Evolutionary conservation across 2,329 filamentous ascomycete species (phyloP).

Genomic region (Stromatinia cepivora): DNA sequence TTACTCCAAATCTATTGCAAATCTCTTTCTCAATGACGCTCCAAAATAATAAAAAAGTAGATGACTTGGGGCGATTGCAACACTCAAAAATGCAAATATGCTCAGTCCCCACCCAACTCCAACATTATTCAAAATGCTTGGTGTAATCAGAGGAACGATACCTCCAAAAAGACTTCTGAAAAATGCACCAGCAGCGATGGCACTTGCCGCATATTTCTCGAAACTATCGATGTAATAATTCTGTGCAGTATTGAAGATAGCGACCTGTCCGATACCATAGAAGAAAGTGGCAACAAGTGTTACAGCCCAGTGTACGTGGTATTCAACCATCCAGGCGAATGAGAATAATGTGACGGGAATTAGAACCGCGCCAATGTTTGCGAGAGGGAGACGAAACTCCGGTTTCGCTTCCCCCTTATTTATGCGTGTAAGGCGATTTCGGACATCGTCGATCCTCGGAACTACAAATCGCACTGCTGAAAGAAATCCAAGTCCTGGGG

Average conservation of each 20-base stretch:
- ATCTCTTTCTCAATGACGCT: constrained; percentile 48
- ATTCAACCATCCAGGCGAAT: constrained; percentile 60
- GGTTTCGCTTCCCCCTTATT: constrained; percentile 45
- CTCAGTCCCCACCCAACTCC: constrained; percentile 53
- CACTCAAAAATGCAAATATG: constrained; percentile 48
- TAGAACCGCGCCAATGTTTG: constrained; percentile 52
- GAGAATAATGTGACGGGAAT: constrained; percentile 60
- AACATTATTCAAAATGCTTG: constrained; percentile 45
- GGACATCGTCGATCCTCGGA: constrained; percentile 48
- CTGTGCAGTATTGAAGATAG: constrained; percentile 53
- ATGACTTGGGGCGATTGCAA: constrained; percentile 51
- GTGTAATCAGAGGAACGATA: constrained; percentile 49
- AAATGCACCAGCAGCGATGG: constrained; percentile 51
- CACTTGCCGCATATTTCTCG: constrained; percentile 51
- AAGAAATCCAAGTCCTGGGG: constrained; percentile 45
- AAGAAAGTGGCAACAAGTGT: constrained; percentile 54
- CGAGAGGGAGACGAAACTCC: constrained; percentile 45
- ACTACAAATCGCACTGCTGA: constrained; percentile 44
- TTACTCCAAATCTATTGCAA: constrained; percentile 42
- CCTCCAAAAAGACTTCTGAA: constrained; percentile 50
- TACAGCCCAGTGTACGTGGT: constrained; percentile 55
- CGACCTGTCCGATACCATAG: constrained; percentile 52
- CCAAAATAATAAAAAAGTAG: constrained; percentile 52
- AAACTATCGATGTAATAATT: constrained; percentile 57
- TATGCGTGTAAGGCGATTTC: constrained; percentile 46